phyloP scores from a whole-genome alignment of 257 asterid species.

The Solanum lycopersicoides region DNA sequence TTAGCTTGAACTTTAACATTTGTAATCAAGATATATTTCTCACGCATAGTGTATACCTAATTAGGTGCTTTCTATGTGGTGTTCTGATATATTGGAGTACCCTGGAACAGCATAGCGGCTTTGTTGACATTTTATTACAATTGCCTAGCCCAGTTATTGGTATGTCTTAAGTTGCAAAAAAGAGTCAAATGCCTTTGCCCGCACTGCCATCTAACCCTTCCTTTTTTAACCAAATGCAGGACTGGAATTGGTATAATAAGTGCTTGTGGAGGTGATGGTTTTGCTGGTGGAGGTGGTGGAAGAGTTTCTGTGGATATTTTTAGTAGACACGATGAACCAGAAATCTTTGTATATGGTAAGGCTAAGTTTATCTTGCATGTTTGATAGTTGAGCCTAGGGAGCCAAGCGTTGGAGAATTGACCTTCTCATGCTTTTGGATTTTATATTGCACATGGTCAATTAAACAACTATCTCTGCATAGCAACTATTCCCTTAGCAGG shows the following conservation, averaged over 20 bases:
- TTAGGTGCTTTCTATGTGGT: not conserved
- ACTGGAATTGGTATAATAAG: constrained; percentile 74
- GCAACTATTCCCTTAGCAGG: not conserved
- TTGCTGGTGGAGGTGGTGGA: constrained; percentile 98
- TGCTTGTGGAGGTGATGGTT: constrained; percentile 94
- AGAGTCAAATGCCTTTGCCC: not conserved
- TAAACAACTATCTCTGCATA: not conserved
- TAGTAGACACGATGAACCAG: constrained; percentile 93
- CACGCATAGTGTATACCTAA: not conserved
- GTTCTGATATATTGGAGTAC: not conserved
- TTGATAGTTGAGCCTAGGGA: not conserved
- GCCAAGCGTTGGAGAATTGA: not conserved
- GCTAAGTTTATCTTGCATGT: not conserved
- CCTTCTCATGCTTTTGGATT: not conserved
- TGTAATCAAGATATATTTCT: not conserved
- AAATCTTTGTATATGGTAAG: constrained; percentile 65
- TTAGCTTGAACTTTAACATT: not conserved
- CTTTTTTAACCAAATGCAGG: constrained; percentile 58
- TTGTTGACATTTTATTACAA: not conserved
- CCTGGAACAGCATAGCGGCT: not conserved
- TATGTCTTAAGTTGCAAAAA: not conserved
- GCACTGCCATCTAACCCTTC: not conserved
- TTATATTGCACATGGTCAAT: not conserved
- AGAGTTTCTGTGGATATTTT: constrained; percentile 86
- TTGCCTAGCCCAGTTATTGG: not conserved